Evolutionary conservation across 768 basidiomycete species (phyloP).

Genomic region (Boletus coccyginus): DNA sequence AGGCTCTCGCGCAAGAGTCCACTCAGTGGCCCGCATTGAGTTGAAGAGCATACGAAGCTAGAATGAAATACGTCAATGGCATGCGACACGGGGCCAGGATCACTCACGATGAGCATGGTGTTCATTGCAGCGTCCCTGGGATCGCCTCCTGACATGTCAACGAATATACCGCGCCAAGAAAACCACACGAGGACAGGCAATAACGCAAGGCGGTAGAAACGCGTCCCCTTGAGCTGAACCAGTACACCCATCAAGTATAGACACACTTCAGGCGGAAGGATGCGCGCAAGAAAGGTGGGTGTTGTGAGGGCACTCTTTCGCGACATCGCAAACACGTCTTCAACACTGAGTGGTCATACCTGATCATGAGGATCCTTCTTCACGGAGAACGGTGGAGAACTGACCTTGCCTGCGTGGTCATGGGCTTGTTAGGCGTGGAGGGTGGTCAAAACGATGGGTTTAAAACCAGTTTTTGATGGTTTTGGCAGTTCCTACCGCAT

Average conservation of each 20-base stretch:
- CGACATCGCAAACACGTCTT: slow-evolving; percentile 1
- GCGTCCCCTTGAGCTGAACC: slow-evolving; percentile 43
- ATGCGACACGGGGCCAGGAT: not conserved
- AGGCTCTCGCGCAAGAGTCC: slow-evolving; percentile 16
- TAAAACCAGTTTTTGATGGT: not conserved
- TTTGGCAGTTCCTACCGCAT: not conserved
- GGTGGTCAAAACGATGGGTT: not conserved
- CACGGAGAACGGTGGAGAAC: not conserved
- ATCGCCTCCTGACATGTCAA: slow-evolving; percentile 24
- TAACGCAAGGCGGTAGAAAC: slow-evolving; percentile 42
- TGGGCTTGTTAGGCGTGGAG: not conserved
- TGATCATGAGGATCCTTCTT: not conserved
- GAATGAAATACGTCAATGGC: not conserved
- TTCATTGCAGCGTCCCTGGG: slow-evolving; percentile 10
- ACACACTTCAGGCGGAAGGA: slow-evolving; percentile 41
- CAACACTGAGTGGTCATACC: not conserved
- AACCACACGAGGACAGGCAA: slow-evolving; percentile 46
- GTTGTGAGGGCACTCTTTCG: slow-evolving; percentile 7
- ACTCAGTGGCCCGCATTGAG: slow-evolving; percentile 12
- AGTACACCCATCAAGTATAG: slow-evolving; percentile 53
- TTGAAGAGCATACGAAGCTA: slow-evolving; percentile 15
- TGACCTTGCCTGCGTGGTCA: slow-evolving; percentile 5
- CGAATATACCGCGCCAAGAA: slow-evolving; percentile 37
- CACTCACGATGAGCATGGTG: slow-evolving; percentile 18
- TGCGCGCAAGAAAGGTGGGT: slow-evolving; percentile 30